Percentiles rank a stretch among this genome's conserved stretches.
These are phyloP conservation scores for Pterula multifida DNA, from an alignment of 1,284 basidiomycete species.

Conservation along the genomic window DNA sequence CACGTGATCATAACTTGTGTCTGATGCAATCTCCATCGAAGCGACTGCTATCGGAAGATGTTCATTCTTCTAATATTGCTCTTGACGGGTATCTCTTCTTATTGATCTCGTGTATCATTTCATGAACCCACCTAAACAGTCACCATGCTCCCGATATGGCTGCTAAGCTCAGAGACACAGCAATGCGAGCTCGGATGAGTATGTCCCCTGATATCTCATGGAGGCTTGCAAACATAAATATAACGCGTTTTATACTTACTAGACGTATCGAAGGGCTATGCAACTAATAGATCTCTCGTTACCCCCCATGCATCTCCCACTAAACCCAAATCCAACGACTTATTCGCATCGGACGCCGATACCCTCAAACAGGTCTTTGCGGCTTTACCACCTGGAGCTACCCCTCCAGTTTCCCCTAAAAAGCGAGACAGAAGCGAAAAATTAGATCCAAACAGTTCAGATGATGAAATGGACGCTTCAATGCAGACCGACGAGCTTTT, in stretches of 20 bases:
- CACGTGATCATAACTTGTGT: neutral
- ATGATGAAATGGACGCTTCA: slow-evolving; percentile 7
- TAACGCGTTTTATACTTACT: slow-evolving; percentile 18
- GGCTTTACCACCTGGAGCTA: slow-evolving; percentile 5
- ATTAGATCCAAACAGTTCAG: slow-evolving; percentile 10
- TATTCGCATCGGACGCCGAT: slow-evolving; percentile 33
- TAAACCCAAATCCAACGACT: slow-evolving; percentile 9
- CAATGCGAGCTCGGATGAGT: slow-evolving; percentile 22
- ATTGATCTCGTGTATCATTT: neutral
- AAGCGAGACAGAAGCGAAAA: slow-evolving; percentile 18
- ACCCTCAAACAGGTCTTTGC: slow-evolving; percentile 25
- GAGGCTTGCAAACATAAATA: neutral
- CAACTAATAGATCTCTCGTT: slow-evolving; percentile 20
- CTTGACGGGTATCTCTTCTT: neutral
- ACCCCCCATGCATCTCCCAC: slow-evolving; percentile 10
- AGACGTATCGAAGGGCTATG: slow-evolving; percentile 43
- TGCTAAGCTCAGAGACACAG: slow-evolving; percentile 20
- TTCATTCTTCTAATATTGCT: neutral
- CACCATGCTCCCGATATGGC: slow-evolving; percentile 13
- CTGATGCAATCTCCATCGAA: neutral
- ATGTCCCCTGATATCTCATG: slow-evolving; percentile 10
- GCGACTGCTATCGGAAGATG: neutral
- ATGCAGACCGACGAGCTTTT: neutral
- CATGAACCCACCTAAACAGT: slow-evolving; percentile 10
- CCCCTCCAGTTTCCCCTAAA: slow-evolving; percentile 13